Evolutionary conservation across 306 rosid species (phyloP).

Genomic region (Vigna reflexopilosa): DNA sequence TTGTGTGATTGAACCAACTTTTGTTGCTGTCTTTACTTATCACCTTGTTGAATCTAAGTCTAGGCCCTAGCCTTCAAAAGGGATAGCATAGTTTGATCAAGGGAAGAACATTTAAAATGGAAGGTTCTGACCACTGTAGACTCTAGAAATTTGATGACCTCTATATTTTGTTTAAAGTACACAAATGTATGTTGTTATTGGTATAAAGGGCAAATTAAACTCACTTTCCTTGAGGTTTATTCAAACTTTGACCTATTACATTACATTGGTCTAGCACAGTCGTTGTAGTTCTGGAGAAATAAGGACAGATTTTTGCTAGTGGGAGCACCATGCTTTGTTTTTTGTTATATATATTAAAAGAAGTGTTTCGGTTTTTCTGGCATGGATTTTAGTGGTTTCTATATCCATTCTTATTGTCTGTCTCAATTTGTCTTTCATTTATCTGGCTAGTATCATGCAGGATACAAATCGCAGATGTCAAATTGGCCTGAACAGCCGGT

Average conservation of each 20-base stretch:
- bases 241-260: background rate
- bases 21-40: background rate
- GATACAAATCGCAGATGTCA: conserved; percentile 90
- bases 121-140: conserved; percentile 1
- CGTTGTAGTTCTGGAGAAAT: background rate
- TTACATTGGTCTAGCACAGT: background rate
- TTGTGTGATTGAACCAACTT: background rate
- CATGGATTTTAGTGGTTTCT: conserved; percentile 7
- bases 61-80: background rate
- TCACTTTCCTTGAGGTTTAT: background rate
- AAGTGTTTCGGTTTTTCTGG: conserved; percentile 2
- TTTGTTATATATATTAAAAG: background rate
- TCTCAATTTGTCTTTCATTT: conserved; percentile 48
- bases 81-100: background rate
- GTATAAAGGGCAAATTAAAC: background rate
- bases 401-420: conserved; percentile 27
- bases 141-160: background rate
- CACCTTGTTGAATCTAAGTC: background rate
- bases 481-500: conserved; percentile 95
- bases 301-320: background rate
- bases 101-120: conserved; percentile 18
- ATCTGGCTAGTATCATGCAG: conserved; percentile 87
- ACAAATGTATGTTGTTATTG: background rate
- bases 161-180: background rate
- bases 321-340: background rate